These are phyloP conservation scores for Didymella arachidicola DNA, from an alignment of 2,329 filamentous ascomycete species.

Conservation along the genomic window DNA sequence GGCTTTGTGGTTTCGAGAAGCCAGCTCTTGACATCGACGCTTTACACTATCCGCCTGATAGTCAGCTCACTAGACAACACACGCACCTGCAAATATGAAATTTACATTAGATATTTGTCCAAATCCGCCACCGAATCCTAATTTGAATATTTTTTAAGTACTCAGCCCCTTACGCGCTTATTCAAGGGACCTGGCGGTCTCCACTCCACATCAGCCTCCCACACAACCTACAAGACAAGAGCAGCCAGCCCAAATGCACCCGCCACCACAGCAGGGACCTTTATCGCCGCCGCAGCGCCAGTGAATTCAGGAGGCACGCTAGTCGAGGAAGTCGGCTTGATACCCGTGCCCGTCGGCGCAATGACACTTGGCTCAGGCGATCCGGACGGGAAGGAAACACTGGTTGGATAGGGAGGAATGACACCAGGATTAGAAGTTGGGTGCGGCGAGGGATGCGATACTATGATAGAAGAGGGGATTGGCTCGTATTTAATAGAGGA, in stretches of 20 bases:
- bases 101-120: too few relatives aligned
- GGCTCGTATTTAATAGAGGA: conserved; percentile 1
- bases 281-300: conserved; percentile 27
- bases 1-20: too few relatives aligned
- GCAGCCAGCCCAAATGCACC: conserved; percentile 31
- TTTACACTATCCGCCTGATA: too few relatives aligned
- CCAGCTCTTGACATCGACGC: too few relatives aligned
- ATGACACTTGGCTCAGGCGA: conserved; percentile 1
- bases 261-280: conserved; percentile 26
- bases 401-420: conserved; percentile 25
- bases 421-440: conserved; percentile 6
- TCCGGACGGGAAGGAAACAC: not conserved
- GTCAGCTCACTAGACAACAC: not conserved
- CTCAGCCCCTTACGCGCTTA: not conserved
- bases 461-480: conserved; percentile 14
- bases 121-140: too few relatives aligned
- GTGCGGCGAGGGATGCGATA: conserved; percentile 7
- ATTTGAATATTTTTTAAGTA: not conserved
- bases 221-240: conserved; percentile 28
- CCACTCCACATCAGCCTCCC: too few relatives aligned
- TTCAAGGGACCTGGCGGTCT: too few relatives aligned
- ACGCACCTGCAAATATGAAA: too few relatives aligned
- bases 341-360: conserved; percentile 18
- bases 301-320: conserved; percentile 29
- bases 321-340: not conserved